phyloP scores from a whole-genome alignment of 1,139 yeast genomes.

The Fermentozyma sake region DNA sequence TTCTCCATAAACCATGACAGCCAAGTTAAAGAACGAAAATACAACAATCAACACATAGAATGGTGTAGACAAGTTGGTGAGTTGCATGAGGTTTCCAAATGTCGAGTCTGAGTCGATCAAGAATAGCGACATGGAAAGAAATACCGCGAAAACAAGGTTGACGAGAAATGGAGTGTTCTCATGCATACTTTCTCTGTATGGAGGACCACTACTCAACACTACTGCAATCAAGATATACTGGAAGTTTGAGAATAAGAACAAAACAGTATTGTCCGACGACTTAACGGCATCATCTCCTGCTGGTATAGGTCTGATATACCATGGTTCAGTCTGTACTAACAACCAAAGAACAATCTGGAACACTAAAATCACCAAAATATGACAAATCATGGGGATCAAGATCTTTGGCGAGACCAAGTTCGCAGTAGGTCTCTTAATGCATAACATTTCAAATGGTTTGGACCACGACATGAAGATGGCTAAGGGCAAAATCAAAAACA shows the following conservation, averaged over 20 bases:
- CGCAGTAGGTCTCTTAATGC: conserved; percentile 83
- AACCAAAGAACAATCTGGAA: conserved; percentile 73
- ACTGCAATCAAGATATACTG: conserved; percentile 86
- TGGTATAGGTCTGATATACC: conserved; percentile 81
- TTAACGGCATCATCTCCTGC: conserved; percentile 83
- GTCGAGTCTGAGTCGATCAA: conserved; percentile 42
- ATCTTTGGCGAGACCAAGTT: conserved; percentile 87
- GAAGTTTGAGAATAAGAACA: conserved; percentile 77
- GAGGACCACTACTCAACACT: conserved; percentile 85
- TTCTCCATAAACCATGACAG: conserved; percentile 44
- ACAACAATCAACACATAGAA: conserved; percentile 51
- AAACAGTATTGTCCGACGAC: conserved; percentile 83
- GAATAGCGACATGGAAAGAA: conserved; percentile 50
- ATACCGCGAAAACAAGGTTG: conserved; percentile 50
- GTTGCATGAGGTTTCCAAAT: conserved; percentile 68
- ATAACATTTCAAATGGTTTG: conserved; percentile 60
- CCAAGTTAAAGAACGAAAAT: conserved; percentile 48
- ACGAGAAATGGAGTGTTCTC: conserved; percentile 68
- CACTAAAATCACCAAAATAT: conserved; percentile 54
- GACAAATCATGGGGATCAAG: conserved; percentile 72
- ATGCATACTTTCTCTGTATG: conserved; percentile 78
- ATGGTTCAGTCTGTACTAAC: conserved; percentile 50
- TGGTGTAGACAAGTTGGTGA: conserved; percentile 52
- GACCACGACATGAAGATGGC: conserved; percentile 99
- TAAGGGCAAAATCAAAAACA: conserved; percentile 83